Evolutionary conservation across 2,329 filamentous ascomycete species (phyloP).

Genomic region (Orbilia oligospora): DNA sequence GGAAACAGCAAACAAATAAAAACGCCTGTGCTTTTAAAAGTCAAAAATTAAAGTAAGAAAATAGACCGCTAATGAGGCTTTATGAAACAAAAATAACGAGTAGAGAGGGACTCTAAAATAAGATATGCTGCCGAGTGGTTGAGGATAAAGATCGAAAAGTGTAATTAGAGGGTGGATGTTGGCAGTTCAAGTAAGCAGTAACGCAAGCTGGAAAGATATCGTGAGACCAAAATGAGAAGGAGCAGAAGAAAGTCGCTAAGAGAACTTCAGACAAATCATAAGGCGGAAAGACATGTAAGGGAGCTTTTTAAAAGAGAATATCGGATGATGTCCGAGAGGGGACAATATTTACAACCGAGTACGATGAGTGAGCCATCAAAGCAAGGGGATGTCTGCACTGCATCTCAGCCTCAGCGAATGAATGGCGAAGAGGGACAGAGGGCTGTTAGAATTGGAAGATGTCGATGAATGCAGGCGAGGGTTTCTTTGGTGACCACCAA

Average conservation of each 20-base stretch:
- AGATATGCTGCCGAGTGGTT: conserved; percentile 37
- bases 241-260: conserved; percentile 50
- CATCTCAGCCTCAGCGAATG: conserved; percentile 44
- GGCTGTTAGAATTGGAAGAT: conserved; percentile 57
- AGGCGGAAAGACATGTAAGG: conserved; percentile 34
- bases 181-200: conserved; percentile 32
- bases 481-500: conserved; percentile 56
- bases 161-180: conserved; percentile 44
- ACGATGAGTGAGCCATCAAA: conserved; percentile 51
- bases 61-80: conserved; percentile 52
- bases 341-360: conserved; percentile 52
- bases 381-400: conserved; percentile 51
- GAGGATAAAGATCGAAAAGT: conserved; percentile 12
- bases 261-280: conserved; percentile 47
- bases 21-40: conserved; percentile 56
- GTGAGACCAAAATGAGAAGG: conserved; percentile 33
- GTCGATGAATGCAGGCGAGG: conserved; percentile 59
- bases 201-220: conserved; percentile 38
- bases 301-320: conserved; percentile 24
- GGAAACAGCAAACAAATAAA: conserved; percentile 40
- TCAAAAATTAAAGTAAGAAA: conserved; percentile 31
- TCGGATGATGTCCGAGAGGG: conserved; percentile 47
- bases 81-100: conserved; percentile 46
- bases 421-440: background rate
- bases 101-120: conserved; percentile 50